A percentile compares a stretch with the other conserved stretches of the same genome.
These are phyloP conservation scores for Darksidea phi DNA, from an alignment of 495 filamentous ascomycete species.

Conservation along the genomic window DNA sequence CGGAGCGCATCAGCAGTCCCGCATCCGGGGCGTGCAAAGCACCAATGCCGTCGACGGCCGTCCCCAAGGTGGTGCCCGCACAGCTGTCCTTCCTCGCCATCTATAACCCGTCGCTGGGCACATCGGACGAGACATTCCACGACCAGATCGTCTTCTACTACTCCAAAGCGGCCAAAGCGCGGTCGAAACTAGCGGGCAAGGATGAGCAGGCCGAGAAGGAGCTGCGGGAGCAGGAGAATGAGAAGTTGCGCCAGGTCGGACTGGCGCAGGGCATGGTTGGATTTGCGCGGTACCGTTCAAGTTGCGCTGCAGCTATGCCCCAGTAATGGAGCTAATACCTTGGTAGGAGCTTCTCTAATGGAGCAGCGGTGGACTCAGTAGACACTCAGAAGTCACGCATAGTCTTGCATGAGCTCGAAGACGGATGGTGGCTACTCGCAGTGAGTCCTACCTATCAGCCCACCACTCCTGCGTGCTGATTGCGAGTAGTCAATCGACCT, in stretches of 20 bases:
- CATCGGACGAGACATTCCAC: constrained; percentile 79
- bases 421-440: constrained; percentile 93
- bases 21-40: constrained; percentile 15
- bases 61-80: constrained; percentile 62
- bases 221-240: constrained; percentile 66
- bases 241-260: constrained; percentile 87
- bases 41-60: constrained; percentile 21
- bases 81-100: constrained; percentile 85
- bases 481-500: constrained; percentile 65
- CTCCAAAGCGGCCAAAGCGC: constrained; percentile 55
- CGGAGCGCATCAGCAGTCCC: no score
- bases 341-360: constrained; percentile 71
- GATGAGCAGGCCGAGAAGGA: constrained; percentile 30
- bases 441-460: no score
- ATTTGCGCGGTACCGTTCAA: constrained; percentile 65
- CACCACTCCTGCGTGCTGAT: no score
- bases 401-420: constrained; percentile 77
- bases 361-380: constrained; percentile 72
- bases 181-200: constrained; percentile 31
- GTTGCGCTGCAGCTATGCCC: constrained; percentile 7
- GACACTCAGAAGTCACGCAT: constrained; percentile 88
- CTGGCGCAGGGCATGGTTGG: constrained; percentile 96
- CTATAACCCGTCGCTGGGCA: constrained; percentile 88
- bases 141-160: constrained; percentile 94
- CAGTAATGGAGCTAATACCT: constrained; percentile 10